Conservation (phyloP, 192 early-diverging fungal genomes). For the Pilobolus umbonatus region DNA sequence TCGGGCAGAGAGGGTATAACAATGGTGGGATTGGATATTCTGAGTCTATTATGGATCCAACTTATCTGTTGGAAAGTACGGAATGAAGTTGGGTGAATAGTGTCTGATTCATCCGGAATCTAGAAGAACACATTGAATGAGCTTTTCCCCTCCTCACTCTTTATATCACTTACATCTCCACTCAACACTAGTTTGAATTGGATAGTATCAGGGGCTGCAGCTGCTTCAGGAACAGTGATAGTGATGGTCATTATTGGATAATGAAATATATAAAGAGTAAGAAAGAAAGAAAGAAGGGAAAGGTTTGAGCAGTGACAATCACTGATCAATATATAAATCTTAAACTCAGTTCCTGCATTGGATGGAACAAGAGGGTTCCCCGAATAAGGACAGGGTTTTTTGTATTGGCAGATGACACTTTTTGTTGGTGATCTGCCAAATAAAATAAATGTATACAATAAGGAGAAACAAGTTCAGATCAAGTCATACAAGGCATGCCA, state of each 20-base stretch:
- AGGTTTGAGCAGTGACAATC: no score
- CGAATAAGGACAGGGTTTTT: no score
- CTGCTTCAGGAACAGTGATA: conserved; percentile 46
- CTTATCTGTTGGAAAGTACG: conserved; percentile 48
- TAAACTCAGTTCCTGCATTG: no score
- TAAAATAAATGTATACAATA: no score
- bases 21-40: conserved; percentile 27
- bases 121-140: not conserved
- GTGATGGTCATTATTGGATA: conserved; percentile 10
- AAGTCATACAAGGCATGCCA: no score
- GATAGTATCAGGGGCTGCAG: conserved; percentile 46
- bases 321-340: no score
- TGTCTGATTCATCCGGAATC: not conserved
- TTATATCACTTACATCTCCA: conserved; percentile 22
- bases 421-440: no score
- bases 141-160: not conserved
- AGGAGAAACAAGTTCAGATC: no score
- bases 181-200: conserved; percentile 47
- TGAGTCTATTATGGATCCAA: conserved; percentile 44
- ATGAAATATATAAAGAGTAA: not conserved
- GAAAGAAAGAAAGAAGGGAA: not conserved
- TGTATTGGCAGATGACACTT: no score
- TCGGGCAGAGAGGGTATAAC: conserved; percentile 46
- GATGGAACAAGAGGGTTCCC: no score
- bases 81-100: conserved; percentile 22